Percentiles rank a stretch among this genome's conserved stretches.
These are phyloP conservation scores for Triticum monococcum DNA, from an alignment of 176 grass and related monocot genomes.

Conservation along the genomic window DNA sequence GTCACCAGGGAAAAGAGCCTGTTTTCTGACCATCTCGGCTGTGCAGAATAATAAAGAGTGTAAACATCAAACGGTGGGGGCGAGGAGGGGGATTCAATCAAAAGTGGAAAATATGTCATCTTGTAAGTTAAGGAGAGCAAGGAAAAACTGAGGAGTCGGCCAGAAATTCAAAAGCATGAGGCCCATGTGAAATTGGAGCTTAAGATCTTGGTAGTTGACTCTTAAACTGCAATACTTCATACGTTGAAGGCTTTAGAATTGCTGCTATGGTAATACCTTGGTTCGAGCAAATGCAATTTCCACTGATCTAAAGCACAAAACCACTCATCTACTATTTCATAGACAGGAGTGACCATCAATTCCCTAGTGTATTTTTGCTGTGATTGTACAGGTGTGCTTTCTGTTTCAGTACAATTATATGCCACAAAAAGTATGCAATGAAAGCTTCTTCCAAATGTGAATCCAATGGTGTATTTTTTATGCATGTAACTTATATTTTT, in stretches of 20 bases:
- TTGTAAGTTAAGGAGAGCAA: not conserved
- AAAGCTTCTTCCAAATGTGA: not conserved
- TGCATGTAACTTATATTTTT: not conserved
- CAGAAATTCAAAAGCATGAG: not conserved
- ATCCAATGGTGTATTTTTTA: not conserved
- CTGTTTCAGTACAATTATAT: not conserved
- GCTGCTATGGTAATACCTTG: not conserved
- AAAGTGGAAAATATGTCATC: not conserved
- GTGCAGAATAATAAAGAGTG: constrained; percentile 31
- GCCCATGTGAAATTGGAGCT: not conserved
- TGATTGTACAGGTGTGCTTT: not conserved
- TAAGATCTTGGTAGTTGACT: not conserved
- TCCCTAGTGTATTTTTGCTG: not conserved
- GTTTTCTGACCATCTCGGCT: constrained; percentile 93
- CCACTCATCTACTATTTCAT: not conserved
- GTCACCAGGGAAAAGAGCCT: constrained; percentile 86
- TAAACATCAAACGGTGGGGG: not conserved
- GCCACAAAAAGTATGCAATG: not conserved
- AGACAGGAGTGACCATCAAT: not conserved
- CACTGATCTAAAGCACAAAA: not conserved
- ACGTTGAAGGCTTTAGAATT: not conserved
- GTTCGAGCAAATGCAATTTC: not conserved
- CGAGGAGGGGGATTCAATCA: no score
- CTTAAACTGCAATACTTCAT: not conserved
- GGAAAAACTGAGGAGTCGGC: not conserved